A percentile compares a stretch with the other conserved stretches of the same genome.
phyloP scores from a whole-genome alignment of 1,139 yeast species.

The Kurtzmaniella quercitrusa region DNA sequence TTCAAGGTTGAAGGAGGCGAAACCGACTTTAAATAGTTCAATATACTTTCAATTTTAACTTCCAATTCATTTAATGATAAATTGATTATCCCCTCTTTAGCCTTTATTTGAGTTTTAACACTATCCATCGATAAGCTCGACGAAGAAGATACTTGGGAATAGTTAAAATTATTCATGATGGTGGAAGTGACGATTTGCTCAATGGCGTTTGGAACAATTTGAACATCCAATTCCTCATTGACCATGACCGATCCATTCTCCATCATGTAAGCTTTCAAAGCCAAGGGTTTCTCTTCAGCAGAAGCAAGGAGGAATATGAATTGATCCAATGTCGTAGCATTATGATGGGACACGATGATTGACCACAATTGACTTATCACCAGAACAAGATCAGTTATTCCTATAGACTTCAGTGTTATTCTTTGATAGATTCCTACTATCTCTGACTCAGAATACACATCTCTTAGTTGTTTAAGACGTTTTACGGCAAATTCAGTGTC shows the following conservation, averaged over 20 bases:
- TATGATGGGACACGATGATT: too few relatives aligned
- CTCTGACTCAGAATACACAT: constrained; percentile 22
- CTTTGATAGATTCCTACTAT: constrained; percentile 30
- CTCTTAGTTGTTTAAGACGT: constrained; percentile 23
- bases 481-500: constrained; percentile 22
- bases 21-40: constrained; percentile 15
- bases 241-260: background rate
- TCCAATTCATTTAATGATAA: constrained; percentile 20
- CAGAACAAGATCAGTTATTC: constrained; percentile 8
- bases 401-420: constrained; percentile 6
- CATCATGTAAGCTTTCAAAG: background rate
- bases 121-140: background rate
- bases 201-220: background rate
- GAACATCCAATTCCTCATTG: background rate
- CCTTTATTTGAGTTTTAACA: background rate
- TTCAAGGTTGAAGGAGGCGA: constrained; percentile 9
- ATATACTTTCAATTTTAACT: constrained; percentile 16
- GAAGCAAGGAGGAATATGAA: background rate
- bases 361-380: constrained; percentile 7
- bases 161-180: constrained; percentile 20
- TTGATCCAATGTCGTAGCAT: background rate
- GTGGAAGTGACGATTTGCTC: constrained; percentile 27
- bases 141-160: constrained; percentile 7
- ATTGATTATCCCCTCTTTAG: constrained; percentile 8
- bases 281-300: background rate